Percentiles rank a stretch among this genome's conserved stretches.
Evolutionary conservation across 129 eudicot species (phyloP).

Genomic region (Rutidosis leptorrhynchoides): DNA sequence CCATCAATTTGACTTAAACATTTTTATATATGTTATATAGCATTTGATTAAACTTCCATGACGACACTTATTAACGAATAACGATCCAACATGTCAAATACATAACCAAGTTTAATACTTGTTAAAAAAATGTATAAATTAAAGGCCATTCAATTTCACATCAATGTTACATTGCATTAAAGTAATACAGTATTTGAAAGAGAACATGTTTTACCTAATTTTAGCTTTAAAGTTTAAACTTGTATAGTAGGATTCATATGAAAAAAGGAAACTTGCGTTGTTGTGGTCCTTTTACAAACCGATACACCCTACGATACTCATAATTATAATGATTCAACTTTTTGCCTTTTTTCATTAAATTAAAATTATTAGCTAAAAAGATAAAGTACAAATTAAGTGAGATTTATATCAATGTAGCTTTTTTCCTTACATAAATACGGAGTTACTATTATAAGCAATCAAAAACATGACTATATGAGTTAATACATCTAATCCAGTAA

Average conservation of each 20-base stretch:
- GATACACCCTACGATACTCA: not conserved
- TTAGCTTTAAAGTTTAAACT: conserved; percentile 32
- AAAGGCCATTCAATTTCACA: not conserved
- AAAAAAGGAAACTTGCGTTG: conserved; percentile 37
- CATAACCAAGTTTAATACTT: not conserved
- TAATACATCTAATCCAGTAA: conserved; percentile 17
- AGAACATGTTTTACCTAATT: conserved; percentile 42
- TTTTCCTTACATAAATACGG: not conserved
- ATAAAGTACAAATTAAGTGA: too few species aligned
- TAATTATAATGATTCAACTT: too few species aligned
- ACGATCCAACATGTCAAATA: too few species aligned
- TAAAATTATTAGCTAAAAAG: not conserved
- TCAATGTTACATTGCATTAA: too few species aligned
- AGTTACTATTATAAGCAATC: too few species aligned
- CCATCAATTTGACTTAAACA: too few species aligned
- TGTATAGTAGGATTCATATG: conserved; percentile 28
- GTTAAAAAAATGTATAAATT: not conserved
- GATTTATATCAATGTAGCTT: not conserved
- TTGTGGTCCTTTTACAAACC: conserved; percentile 46
- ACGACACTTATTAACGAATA: too few species aligned
- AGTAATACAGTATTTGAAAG: not conserved
- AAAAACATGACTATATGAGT: not conserved
- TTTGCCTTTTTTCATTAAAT: not conserved
- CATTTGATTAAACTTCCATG: too few species aligned
- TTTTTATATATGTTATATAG: too few species aligned